Evolutionary conservation across 371 early-diverging fungal genomes (phyloP), one percentile per base, ranked within the genome.

Genomic region (Apophysomyces ossiformis): DNA sequence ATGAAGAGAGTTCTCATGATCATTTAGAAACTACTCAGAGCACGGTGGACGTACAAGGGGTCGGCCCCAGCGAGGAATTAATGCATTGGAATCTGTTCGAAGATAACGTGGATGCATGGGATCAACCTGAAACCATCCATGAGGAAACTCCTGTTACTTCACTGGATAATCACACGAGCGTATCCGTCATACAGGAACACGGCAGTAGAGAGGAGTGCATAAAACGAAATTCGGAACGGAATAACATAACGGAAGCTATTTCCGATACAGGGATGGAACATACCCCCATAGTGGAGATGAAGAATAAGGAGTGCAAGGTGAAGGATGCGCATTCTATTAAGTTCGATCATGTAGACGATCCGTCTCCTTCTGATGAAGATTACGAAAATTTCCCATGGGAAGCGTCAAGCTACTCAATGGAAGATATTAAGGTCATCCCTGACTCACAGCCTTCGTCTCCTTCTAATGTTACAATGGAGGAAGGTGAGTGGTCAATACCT

Each of bases 401-500:
- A 50, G 54, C 8, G 54, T 21, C 21, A 26, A 4, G 21, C 21
- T 21, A 50, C 5, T 16, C 16, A 16, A 50, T 5, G 21, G 11
- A 50, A 50, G 54, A 5, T 7, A 11, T 21, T 11, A 50, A 16
- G 21, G 21, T 50, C 21, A 50, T 50, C 54, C 54, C 54, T 21
- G 54, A 50, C 21, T 50, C 54, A 6, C 54, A 50, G 11, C 54
- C 54, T 5, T 18, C 54, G 11, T 50, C 54, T 21, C 54, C 54
- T 50, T 21, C 54, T 2, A 11, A n/a, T 2, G 5, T 21, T 6
- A 5, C 21, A 26, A 11, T 21, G 54, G 54, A 50, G 54, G 54
- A 50, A 50, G 54, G 54, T 21, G 54, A 50, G 11, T 50, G 54
- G 54, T 50, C 54, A 9, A 21, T 21, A 7, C 9, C 21, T 50